phyloP scores from a whole-genome alignment of 2,329 filamentous ascomycete genomes.

The Trichophyton equinum region DNA sequence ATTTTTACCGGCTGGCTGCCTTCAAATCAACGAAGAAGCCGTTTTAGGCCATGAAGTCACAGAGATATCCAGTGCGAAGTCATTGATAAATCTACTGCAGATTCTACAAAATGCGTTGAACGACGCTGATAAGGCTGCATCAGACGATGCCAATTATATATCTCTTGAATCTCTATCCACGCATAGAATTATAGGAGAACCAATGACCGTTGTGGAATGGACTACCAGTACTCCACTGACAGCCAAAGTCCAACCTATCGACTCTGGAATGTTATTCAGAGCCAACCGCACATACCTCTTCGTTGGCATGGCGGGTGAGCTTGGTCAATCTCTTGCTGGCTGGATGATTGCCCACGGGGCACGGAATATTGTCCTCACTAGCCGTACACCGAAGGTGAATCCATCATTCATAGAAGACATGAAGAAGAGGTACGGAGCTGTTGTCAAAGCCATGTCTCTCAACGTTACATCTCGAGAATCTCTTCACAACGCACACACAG shows the following conservation, averaged over 20 bases:
- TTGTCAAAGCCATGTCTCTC: background rate
- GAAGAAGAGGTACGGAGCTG: background rate
- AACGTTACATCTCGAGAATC: background rate
- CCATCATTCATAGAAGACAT: constrained; percentile 11
- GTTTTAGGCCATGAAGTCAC: background rate
- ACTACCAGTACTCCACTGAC: background rate
- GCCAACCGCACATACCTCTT: constrained; percentile 22
- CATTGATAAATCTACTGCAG: background rate
- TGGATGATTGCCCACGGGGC: constrained; percentile 24
- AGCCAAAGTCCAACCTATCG: background rate
- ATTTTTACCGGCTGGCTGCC: background rate
- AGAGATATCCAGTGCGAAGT: background rate
- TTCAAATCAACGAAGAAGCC: background rate
- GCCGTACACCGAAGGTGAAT: constrained; percentile 20
- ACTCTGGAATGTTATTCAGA: background rate
- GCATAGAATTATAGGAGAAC: background rate
- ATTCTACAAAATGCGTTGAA: background rate
- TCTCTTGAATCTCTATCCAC: background rate
- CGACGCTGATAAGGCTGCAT: no score
- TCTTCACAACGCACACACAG: background rate
- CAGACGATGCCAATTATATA: background rate
- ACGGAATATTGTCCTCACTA: constrained; percentile 20
- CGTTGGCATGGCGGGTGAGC: constrained; percentile 20
- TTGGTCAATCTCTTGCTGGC: constrained; percentile 21
- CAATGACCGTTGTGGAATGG: background rate